These are phyloP conservation scores for Boletales sp. DNA, from an alignment of 768 basidiomycete species.

Conservation along the genomic window DNA sequence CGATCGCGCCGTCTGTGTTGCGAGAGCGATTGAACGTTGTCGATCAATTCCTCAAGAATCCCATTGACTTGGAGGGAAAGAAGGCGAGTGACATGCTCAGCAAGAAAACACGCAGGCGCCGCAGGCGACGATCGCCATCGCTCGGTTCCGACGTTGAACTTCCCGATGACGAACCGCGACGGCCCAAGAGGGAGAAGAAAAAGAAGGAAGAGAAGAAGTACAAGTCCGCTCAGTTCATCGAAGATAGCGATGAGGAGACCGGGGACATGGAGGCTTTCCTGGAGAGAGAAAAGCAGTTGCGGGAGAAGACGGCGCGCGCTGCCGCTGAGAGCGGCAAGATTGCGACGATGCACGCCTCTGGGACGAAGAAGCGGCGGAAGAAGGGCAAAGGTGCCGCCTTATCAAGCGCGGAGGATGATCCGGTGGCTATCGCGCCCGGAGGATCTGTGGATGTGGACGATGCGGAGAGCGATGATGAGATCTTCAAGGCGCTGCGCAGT, in stretches of 20 bases:
- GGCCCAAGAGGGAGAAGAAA: constrained; percentile 45
- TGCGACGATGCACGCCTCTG: constrained; percentile 42
- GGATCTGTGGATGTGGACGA: constrained; percentile 15
- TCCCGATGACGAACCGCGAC: constrained; percentile 33
- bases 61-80: constrained; percentile 78
- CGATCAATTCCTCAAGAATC: constrained; percentile 76
- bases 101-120: constrained; percentile 56
- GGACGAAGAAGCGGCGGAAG: constrained; percentile 57
- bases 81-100: constrained; percentile 67
- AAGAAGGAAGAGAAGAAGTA: constrained; percentile 69
- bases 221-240: constrained; percentile 89
- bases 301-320: constrained; percentile 49
- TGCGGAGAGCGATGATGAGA: constrained; percentile 24
- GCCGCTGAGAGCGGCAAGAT: constrained; percentile 43
- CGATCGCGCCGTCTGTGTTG: constrained; percentile 64
- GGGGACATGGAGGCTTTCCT: constrained; percentile 83
- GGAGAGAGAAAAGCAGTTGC: constrained; percentile 61
- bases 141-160: constrained; percentile 42
- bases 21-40: constrained; percentile 71
- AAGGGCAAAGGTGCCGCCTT: constrained; percentile 42
- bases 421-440: constrained; percentile 6
- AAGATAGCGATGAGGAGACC: constrained; percentile 84
- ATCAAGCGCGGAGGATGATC: constrained; percentile 35
- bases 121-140: constrained; percentile 47
- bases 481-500: constrained; percentile 16